Conservation (phyloP, 192 early-diverging fungal genomes). For the Coemansia sp. region DNA sequence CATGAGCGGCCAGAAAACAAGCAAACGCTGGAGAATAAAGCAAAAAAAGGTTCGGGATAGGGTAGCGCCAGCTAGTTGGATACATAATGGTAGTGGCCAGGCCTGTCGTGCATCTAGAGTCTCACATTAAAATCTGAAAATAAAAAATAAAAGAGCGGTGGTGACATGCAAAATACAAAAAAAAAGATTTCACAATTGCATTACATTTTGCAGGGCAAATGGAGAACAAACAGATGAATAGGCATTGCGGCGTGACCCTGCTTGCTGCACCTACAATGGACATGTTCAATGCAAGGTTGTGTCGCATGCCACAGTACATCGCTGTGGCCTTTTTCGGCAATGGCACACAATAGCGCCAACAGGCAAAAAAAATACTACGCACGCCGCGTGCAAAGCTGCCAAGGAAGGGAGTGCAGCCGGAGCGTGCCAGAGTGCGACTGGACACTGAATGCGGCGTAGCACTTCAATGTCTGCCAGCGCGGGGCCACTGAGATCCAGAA, state of each 20-base stretch:
- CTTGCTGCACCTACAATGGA: conserved; percentile 3
- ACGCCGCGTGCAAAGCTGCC: background rate
- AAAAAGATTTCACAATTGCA: conserved; percentile 1
- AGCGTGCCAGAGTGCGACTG: background rate
- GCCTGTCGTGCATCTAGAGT: background rate
- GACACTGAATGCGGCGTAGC: background rate
- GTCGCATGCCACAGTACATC: conserved; percentile 15
- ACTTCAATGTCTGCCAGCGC: background rate
- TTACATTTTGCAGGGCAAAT: conserved; percentile 6
- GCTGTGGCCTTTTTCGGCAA: conserved; percentile 11
- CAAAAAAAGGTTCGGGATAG: conserved; percentile 1
- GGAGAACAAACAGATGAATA: background rate
- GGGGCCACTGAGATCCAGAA: conserved; percentile 5
- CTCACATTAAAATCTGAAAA: background rate
- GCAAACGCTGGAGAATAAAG: background rate
- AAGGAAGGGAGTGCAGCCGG: background rate
- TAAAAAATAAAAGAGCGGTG: background rate
- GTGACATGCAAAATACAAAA: background rate
- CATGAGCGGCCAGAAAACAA: background rate
- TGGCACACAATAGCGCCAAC: conserved; percentile 1
- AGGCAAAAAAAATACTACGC: background rate
- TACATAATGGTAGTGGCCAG: background rate
- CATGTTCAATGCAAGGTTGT: conserved; percentile 11
- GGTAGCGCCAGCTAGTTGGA: background rate
- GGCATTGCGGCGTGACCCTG: conserved; percentile 1